Percentiles rank a stretch among this genome's conserved stretches.
These are phyloP conservation scores for Aspergillus sp. DNA, from an alignment of 2,329 filamentous ascomycete species.

Conservation along the genomic window DNA sequence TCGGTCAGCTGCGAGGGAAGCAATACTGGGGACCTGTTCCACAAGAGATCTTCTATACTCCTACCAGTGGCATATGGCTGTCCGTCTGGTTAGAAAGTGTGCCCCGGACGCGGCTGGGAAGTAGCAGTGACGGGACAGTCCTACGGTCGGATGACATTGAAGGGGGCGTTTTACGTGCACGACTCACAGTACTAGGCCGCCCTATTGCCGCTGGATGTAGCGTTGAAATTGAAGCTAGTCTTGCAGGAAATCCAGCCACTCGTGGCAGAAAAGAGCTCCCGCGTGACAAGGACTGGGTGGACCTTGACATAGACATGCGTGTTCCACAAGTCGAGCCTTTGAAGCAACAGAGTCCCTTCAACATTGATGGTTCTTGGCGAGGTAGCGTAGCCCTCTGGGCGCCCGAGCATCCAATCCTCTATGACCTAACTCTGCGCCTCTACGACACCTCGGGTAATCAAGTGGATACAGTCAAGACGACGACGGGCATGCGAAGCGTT, in stretches of 20 bases:
- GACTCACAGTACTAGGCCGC: slow-evolving; percentile 49
- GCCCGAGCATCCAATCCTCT: slow-evolving; percentile 64
- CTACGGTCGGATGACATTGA: slow-evolving; percentile 59
- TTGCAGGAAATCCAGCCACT: slow-evolving; percentile 53
- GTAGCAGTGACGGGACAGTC: slow-evolving; percentile 63
- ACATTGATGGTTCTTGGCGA: slow-evolving; percentile 55
- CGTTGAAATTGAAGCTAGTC: slow-evolving; percentile 57
- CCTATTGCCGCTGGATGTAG: slow-evolving; percentile 40
- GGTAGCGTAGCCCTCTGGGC: slow-evolving; percentile 68
- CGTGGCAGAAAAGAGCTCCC: slow-evolving; percentile 50
- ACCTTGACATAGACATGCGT: slow-evolving; percentile 53
- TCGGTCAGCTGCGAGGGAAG: slow-evolving; percentile 67
- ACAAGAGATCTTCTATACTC: slow-evolving; percentile 66
- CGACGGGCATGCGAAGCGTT: slow-evolving; percentile 62
- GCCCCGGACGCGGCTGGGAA: slow-evolving; percentile 54
- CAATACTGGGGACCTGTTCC: slow-evolving; percentile 63
- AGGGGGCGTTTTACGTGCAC: slow-evolving; percentile 54
- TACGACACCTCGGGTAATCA: slow-evolving; percentile 36
- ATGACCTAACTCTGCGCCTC: slow-evolving; percentile 61
- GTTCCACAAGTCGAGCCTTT: slow-evolving; percentile 42
- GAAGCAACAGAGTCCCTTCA: slow-evolving; percentile 31
- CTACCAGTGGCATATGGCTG: slow-evolving; percentile 74
- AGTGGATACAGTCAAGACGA: slow-evolving; percentile 60
- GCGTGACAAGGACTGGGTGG: slow-evolving; percentile 53
- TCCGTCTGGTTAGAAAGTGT: slow-evolving; percentile 68